Percentiles rank a stretch among this genome's conserved stretches.
phyloP scores from a whole-genome alignment of 1,284 basidiomycete genomes.

The Malassezia obtusa region DNA sequence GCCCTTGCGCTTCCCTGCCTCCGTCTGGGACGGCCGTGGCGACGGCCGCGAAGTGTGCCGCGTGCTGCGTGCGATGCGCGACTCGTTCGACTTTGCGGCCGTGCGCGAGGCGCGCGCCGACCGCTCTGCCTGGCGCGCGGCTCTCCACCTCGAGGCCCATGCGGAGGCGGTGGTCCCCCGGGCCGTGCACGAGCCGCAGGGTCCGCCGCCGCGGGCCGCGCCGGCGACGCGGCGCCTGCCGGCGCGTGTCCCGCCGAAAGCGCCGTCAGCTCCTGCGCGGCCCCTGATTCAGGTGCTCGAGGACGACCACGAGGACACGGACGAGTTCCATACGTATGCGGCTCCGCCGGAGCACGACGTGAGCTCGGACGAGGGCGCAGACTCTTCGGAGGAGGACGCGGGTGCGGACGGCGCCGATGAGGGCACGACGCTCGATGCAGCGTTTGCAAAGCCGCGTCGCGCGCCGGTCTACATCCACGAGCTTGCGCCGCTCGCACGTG shows the following conservation, averaged over 20 bases:
- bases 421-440: constrained; percentile 57
- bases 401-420: constrained; percentile 56
- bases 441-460: constrained; percentile 22
- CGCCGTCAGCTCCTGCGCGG: background rate
- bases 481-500: constrained; percentile 42
- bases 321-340: background rate
- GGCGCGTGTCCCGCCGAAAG: background rate
- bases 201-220: background rate
- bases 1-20: constrained; percentile 62
- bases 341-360: background rate
- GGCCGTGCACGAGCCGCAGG: background rate
- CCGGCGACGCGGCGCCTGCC: background rate
- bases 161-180: background rate
- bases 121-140: background rate
- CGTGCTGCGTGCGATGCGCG: constrained; percentile 27
- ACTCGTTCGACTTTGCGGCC: constrained; percentile 3
- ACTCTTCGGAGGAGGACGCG: background rate
- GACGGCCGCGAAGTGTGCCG: constrained; percentile 53
- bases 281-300: constrained; percentile 22
- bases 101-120: background rate
- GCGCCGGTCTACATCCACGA: constrained; percentile 49
- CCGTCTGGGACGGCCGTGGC: constrained; percentile 67
- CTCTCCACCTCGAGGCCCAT: background rate
- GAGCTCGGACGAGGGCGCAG: constrained; percentile 2
- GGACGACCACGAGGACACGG: background rate